These are phyloP conservation scores for Caloboletus inedulis DNA, from an alignment of 1,284 basidiomycete genomes.

Conservation along the genomic window DNA sequence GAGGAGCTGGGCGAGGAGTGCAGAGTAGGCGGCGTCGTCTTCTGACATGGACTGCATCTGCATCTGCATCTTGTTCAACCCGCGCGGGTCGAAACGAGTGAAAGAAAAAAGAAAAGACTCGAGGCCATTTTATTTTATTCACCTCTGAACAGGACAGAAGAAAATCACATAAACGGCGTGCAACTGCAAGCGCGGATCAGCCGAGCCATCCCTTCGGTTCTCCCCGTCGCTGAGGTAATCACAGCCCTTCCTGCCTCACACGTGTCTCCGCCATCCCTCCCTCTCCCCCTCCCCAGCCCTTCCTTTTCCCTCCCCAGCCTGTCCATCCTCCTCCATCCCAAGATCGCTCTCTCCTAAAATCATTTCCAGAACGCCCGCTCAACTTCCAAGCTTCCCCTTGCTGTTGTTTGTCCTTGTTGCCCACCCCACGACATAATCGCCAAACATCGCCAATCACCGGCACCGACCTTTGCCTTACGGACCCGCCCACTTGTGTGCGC, in stretches of 20 bases:
- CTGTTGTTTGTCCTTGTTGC: neutral
- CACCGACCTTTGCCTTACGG: neutral
- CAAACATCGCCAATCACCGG: neutral
- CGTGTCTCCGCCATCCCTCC: neutral
- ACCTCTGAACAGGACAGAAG: neutral
- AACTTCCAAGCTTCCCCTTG: neutral
- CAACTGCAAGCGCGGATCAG: conserved; percentile 8
- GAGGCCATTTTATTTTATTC: conserved; percentile 21
- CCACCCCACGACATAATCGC: neutral
- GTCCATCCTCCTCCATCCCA: neutral
- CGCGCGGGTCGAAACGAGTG: neutral
- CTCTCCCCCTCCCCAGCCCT: neutral
- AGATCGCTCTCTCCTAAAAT: neutral
- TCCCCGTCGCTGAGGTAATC: conserved; percentile 5
- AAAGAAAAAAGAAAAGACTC: neutral
- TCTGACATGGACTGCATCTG: conserved; percentile 26
- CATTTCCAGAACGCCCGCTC: conserved; percentile 2
- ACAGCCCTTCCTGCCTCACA: neutral
- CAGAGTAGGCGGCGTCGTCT: conserved; percentile 30
- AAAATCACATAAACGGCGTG: conserved; percentile 16
- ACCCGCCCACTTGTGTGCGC: neutral
- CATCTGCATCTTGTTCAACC: neutral
- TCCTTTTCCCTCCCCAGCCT: neutral
- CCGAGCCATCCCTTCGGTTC: conserved; percentile 19
- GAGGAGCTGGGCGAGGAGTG: conserved; percentile 28